Percentiles rank a stretch among this genome's conserved stretches.
Evolutionary conservation across 192 early-diverging fungal genomes (phyloP).

Genomic region (Gamsiella multidivaricata): DNA sequence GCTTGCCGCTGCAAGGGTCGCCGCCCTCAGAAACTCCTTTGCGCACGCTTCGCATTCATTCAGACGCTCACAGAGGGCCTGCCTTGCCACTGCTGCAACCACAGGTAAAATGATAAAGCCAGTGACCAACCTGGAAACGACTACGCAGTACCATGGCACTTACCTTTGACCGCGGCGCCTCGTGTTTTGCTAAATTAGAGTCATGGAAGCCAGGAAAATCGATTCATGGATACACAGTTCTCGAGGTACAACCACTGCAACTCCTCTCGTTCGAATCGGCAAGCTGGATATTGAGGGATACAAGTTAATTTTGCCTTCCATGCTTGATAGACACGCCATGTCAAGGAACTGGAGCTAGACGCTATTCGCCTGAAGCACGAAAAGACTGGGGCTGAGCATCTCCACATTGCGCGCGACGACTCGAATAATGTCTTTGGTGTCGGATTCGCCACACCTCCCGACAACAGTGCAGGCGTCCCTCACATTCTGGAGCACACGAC

Average conservation of each 20-base stretch:
- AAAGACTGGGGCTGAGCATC: conserved; percentile 84
- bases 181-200: too few species aligned
- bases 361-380: conserved; percentile 81
- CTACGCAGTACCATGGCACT: not conserved
- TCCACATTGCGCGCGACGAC: conserved; percentile 89
- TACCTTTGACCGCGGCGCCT: not conserved
- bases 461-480: conserved; percentile 86
- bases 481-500: conserved; percentile 97
- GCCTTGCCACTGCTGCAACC: conserved; percentile 25
- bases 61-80: conserved; percentile 33
- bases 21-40: conserved; percentile 14
- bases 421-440: conserved; percentile 95
- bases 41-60: conserved; percentile 12
- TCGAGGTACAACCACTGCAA: conserved; percentile 17
- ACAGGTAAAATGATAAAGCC: not conserved
- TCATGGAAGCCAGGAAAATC: conserved; percentile 51
- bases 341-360: conserved; percentile 83
- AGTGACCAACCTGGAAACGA: not conserved
- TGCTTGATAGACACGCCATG: conserved; percentile 57
- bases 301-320: not conserved
- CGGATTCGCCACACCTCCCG: conserved; percentile 87
- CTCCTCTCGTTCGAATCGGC: not conserved
- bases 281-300: too few species aligned
- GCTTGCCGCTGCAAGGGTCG: conserved; percentile 45
- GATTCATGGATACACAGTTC: conserved; percentile 44